A percentile compares a stretch with the other conserved stretches of the same genome.
phyloP scores from a whole-genome alignment of 2,329 filamentous ascomycete species.

The Tolypocladium capitatum region DNA sequence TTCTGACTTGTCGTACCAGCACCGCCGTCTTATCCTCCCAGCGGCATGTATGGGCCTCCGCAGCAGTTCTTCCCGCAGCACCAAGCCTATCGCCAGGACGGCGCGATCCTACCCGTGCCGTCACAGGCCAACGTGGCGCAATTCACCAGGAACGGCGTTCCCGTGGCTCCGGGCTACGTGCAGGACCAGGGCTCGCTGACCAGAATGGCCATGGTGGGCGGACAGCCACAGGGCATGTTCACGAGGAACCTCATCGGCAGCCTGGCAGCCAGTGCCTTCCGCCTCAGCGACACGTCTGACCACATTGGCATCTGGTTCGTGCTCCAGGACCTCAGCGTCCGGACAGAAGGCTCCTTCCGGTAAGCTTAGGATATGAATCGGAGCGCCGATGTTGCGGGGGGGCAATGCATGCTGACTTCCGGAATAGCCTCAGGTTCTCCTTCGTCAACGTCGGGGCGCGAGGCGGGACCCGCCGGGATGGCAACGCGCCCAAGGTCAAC shows the following conservation, averaged over 20 bases:
- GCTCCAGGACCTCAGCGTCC: conserved; percentile 84
- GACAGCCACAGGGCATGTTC: conserved; percentile 67
- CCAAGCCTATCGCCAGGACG: conserved; percentile 16
- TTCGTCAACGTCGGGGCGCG: conserved; percentile 72
- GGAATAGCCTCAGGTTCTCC: conserved; percentile 44
- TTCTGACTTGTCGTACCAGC: conserved; percentile 4
- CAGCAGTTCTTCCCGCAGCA: conserved; percentile 24
- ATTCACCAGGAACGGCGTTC: conserved; percentile 13
- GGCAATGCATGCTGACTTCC: conserved; percentile 6
- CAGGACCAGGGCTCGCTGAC: conserved; percentile 18
- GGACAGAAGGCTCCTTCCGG: conserved; percentile 86
- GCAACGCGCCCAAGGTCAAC: conserved; percentile 42
- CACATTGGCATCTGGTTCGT: conserved; percentile 94
- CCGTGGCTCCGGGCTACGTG: conserved; percentile 10
- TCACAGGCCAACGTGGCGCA: conserved; percentile 13
- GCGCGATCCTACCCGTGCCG: conserved; percentile 11
- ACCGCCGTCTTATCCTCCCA: conserved; percentile 15
- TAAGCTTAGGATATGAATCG: conserved; percentile 23
- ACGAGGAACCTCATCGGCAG: conserved; percentile 91
- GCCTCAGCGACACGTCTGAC: conserved; percentile 63
- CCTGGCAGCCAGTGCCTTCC: conserved; percentile 76
- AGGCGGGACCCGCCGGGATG: conserved; percentile 22
- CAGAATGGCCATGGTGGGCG: conserved; percentile 25
- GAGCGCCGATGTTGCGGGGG: neutral
- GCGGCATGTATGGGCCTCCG: conserved; percentile 21